A percentile compares a stretch with the other conserved stretches of the same genome.
Evolutionary conservation across 148 eudicot genomes (phyloP).

Genomic region (Drosera capensis): DNA sequence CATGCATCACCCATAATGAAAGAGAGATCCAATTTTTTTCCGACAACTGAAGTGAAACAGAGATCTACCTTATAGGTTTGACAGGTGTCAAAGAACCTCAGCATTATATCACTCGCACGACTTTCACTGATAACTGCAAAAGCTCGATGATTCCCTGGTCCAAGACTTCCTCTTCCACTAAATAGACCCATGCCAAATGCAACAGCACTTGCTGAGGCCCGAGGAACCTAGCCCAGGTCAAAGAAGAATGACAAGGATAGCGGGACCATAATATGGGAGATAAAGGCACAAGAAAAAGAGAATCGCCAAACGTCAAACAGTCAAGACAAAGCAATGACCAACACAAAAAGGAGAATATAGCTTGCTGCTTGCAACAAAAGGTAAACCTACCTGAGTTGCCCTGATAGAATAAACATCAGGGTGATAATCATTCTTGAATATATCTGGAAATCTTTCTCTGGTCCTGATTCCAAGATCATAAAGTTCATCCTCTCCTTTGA

Average conservation of each 20-base stretch:
- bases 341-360: background rate
- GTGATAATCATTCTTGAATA: constrained; percentile 58
- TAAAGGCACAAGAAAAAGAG: background rate
- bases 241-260: background rate
- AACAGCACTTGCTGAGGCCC: constrained; percentile 98
- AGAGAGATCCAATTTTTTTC: background rate
- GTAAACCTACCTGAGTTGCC: constrained; percentile 68
- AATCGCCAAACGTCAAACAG: background rate
- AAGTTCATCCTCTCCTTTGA: constrained; percentile 72
- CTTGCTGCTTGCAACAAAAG: background rate
- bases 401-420: constrained; percentile 76
- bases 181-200: constrained; percentile 96
- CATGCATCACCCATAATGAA: background rate
- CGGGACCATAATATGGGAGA: background rate
- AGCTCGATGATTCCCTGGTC: constrained; percentile 68
- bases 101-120: constrained; percentile 83
- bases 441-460: constrained; percentile 47
- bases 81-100: constrained; percentile 91
- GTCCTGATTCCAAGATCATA: constrained; percentile 69
- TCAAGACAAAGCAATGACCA: background rate
- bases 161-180: constrained; percentile 75
- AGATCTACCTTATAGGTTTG: constrained; percentile 76
- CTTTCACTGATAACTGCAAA: constrained; percentile 90
- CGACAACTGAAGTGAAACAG: background rate
- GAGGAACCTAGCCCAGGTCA: constrained; percentile 45